Evolutionary conservation across 805 yeast genomes (phyloP), one percentile per base, ranked within the genome.

Genomic region (Schizosaccharomyces pombe): DNA sequence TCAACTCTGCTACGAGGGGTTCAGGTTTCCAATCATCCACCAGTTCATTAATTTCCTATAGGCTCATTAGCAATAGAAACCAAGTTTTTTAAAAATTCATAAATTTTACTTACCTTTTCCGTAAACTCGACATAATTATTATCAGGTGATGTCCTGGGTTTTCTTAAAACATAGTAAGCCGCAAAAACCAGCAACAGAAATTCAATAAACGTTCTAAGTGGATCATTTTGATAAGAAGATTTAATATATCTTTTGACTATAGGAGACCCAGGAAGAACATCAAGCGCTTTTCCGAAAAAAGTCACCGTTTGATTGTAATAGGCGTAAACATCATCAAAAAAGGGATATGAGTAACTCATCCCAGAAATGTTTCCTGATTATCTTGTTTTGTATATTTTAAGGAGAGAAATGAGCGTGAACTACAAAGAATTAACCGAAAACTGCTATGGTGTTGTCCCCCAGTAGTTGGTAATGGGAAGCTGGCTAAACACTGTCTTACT

Each of bases 11-110:
- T 4, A 82, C 85, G 47, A 91, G 66, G 0, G 94, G 84, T 62
- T 79, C 91, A 0, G 98, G 97, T 57, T 75, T 75, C 98, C 98
- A 91, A 56, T 87, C 96, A 6, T 78, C 81, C 54, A 85, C 76
- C 56, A 91, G 73, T 52, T 82, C 89, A 60, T 87, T 89, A 34
- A 85, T 72, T 62, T 89, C 98, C n/a, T n/a, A n/a, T n/a, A n/a
- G n/a, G n/a, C n/a, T n/a, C n/a, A n/a, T n/a, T n/a, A n/a, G n/a
- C n/a, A n/a, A n/a, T n/a, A n/a, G n/a, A n/a, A n/a, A n/a, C n/a
- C n/a, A n/a, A n/a, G n/a, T n/a, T n/a, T n/a, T n/a, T n/a, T n/a
- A n/a, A n/a, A n/a, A n/a, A n/a, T n/a, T n/a, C n/a, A n/a, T n/a
- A n/a, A n/a, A n/a, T n/a, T n/a, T n/a, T n/a, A n/a, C n/a, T n/a